Base-by-base conservation (phyloP, 2,329 filamentous ascomycete species). In the Scopulariopsis brevicaulis region DNA sequence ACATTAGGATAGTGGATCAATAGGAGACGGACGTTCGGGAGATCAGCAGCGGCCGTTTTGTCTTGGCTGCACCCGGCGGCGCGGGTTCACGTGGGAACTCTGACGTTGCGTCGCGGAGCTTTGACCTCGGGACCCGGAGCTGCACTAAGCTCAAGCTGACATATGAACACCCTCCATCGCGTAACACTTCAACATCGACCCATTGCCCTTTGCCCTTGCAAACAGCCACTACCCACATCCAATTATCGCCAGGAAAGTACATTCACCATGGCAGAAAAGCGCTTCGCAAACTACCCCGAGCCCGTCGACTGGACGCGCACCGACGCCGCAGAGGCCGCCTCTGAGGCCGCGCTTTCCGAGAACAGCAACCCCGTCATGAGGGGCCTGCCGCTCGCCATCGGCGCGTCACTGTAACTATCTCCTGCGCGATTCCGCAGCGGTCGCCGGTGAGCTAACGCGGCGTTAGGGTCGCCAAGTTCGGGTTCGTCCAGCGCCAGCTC, bases 361-460 rank as follows among this genome's bases (percentile, higher is more conserved):
- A 79, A 83, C 61, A 76, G 80, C 48, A 91, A 93, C 67, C 89
- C 90, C 0, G 78, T 83, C 1, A 74, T 95, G 62, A 78, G 85
- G 58, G 90, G 90, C 5, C 70, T 78, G 35, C 70, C 83, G 8
- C 74, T 95, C 54, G 76, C 81, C 32, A 74, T 85, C 56, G 82
- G 80, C 50, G 80, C 82, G 56, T 81, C 76, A 59, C 65, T 87
- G 85, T 89, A 72, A 50, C 18, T 22, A 10, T 10, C 22, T 4
- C 22, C 20, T 5, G 18, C 43, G 18, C 37, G 37, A 14, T 15
- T 8, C 43, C n/a, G 22, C 22, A 53, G 2, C 20, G 32, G 24
- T 22, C 22, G 18, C 43, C 8, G n/a, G n/a, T n/a, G n/a, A 22
- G 52, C 25, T 50, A 34, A 12, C 28, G 32, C 35, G 28, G 48